Conservation (phyloP, 2,329 filamentous ascomycete genomes). For the Chaetomium olivaceum region DNA sequence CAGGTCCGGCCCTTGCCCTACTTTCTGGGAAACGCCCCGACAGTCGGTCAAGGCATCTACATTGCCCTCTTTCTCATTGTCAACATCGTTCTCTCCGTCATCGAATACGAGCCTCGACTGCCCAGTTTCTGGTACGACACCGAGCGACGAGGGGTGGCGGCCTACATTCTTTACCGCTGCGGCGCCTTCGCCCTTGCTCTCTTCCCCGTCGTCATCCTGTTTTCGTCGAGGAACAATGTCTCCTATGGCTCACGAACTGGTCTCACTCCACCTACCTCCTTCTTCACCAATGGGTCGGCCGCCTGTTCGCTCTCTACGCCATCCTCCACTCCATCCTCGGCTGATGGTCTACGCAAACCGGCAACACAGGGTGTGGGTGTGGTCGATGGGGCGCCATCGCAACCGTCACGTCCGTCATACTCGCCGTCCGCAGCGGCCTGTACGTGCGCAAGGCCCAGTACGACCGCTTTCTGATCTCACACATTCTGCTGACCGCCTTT, state of each 20-base stretch:
- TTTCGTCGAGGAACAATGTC: conserved; percentile 41
- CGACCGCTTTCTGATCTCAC: conserved; percentile 47
- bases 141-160: not conserved
- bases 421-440: conserved; percentile 40
- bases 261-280: conserved; percentile 5
- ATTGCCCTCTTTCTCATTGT: not conserved
- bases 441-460: conserved; percentile 43
- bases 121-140: not conserved
- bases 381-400: conserved; percentile 48
- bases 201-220: not conserved
- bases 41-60: not conserved
- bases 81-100: conserved; percentile 14
- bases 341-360: conserved; percentile 36
- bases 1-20: not conserved
- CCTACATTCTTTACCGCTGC: not conserved
- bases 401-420: conserved; percentile 38
- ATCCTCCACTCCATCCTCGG: conserved; percentile 49
- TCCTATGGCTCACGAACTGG: conserved; percentile 46
- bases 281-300: conserved; percentile 41
- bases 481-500: conserved; percentile 45
- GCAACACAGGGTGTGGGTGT: conserved; percentile 40
- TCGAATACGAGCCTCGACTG: conserved; percentile 13
- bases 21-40: not conserved
- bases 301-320: conserved; percentile 48
- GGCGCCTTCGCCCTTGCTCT: not conserved